Evolutionary conservation across 2,329 filamentous ascomycete species (phyloP).

Genomic region (Cordyceps pruinosa): DNA sequence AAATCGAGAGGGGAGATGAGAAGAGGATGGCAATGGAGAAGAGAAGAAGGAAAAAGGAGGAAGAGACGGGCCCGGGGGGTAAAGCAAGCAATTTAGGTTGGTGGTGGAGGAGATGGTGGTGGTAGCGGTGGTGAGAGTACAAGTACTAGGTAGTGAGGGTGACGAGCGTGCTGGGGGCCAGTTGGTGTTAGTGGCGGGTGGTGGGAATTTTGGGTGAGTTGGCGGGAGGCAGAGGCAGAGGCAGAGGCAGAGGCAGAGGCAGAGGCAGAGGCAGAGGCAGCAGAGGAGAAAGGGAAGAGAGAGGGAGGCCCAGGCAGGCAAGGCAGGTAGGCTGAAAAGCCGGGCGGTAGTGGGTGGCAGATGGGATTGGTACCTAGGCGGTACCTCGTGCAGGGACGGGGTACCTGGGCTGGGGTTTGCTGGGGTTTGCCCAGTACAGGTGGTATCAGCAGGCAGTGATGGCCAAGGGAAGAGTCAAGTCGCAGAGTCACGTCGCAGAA

Average conservation of each 20-base stretch:
- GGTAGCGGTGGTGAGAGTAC: no score
- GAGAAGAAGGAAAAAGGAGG: constrained; percentile 1
- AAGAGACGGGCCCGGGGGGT: constrained; percentile 9
- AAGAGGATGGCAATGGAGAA: constrained; percentile 11
- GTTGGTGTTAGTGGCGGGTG: constrained; percentile 5
- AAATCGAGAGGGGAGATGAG: constrained; percentile 23
- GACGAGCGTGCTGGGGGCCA: neutral
- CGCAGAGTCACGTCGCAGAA: no score
- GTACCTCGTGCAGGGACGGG: neutral
- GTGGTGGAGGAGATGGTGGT: neutral
- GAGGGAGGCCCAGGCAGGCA: constrained; percentile 13
- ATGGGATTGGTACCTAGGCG: neutral
- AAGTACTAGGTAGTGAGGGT: constrained; percentile 11
- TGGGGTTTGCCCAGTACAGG: no score
- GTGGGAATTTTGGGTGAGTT: neutral
- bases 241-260: neutral
- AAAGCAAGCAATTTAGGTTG: constrained; percentile 16
- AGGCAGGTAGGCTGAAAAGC: constrained; percentile 22
- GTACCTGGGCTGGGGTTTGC: no score
- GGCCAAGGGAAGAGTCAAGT: no score
- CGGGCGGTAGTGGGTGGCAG: constrained; percentile 15
- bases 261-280: neutral
- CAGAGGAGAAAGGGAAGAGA: neutral
- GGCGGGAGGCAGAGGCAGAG: neutral
- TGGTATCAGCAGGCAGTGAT: no score